Evolutionary conservation across 306 rosid species (phyloP).

Genomic region (Quercus rubra): DNA sequence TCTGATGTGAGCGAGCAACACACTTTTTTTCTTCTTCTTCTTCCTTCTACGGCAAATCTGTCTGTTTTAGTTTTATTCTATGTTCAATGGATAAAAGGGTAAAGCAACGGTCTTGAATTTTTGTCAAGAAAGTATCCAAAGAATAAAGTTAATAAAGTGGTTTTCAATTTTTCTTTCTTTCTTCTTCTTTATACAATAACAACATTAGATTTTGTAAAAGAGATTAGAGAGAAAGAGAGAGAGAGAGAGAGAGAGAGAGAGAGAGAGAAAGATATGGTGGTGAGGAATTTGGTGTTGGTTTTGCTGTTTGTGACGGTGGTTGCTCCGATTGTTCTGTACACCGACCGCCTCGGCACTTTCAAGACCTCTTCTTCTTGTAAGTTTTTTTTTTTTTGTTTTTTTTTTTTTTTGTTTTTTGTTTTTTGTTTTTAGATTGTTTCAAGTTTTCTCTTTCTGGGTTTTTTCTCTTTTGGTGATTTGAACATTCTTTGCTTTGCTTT

Average conservation of each 20-base stretch:
- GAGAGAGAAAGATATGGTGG: constrained; percentile 40
- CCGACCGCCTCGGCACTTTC: constrained; percentile 72
- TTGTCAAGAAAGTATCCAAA: too few species aligned
- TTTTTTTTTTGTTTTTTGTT: too few species aligned
- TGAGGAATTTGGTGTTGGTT: constrained; percentile 64
- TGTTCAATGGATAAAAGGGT: too few species aligned
- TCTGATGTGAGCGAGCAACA: too few species aligned
- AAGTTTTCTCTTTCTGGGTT: neutral
- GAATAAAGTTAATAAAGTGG: neutral
- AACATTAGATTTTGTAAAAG: neutral
- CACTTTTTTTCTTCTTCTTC: too few species aligned
- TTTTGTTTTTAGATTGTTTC: neutral
- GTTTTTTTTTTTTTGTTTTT: constrained; percentile 20
- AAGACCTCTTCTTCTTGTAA: constrained; percentile 59
- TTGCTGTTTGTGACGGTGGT: constrained; percentile 72
- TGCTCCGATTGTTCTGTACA: constrained; percentile 85
- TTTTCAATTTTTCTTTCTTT: neutral
- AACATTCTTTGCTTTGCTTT: neutral
- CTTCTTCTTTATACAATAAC: neutral
- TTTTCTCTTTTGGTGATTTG: too few species aligned
- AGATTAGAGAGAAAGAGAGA: neutral
- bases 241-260: constrained; percentile 17
- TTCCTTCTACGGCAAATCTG: too few species aligned
- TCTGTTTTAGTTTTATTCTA: too few species aligned
- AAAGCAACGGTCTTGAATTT: too few species aligned